Evolutionary conservation across 495 filamentous ascomycete genomes (phyloP).

Genomic region (Mytilinidion resinicola): DNA sequence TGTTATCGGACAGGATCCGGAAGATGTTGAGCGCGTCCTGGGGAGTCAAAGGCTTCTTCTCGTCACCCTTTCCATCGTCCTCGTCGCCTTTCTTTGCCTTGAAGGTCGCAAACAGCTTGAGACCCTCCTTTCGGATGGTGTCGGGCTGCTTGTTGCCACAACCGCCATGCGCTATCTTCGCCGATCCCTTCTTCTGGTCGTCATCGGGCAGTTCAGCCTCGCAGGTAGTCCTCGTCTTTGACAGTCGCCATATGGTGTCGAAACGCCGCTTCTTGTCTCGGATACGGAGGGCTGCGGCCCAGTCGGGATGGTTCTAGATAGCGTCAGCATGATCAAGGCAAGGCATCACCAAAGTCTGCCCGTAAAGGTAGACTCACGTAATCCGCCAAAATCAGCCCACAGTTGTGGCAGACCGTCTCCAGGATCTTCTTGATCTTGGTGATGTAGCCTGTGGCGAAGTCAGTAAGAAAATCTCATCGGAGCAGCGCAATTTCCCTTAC

Average conservation of each 20-base stretch:
- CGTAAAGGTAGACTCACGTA: slow-evolving; percentile 73
- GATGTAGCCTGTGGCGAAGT: slow-evolving; percentile 65
- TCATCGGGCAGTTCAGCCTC: slow-evolving; percentile 63
- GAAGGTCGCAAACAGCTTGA: slow-evolving; percentile 76
- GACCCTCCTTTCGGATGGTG: slow-evolving; percentile 70
- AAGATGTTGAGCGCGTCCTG: slow-evolving; percentile 79
- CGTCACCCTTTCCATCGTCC: slow-evolving; percentile 56
- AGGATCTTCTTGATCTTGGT: slow-evolving; percentile 97
- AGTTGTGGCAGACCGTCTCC: slow-evolving; percentile 97
- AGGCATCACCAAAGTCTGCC: slow-evolving; percentile 37
- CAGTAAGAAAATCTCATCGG: slow-evolving; percentile 23
- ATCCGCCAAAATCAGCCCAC: slow-evolving; percentile 89
- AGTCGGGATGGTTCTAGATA: slow-evolving; percentile 71
- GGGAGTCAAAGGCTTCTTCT: slow-evolving; percentile 81
- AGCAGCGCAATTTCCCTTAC: slow-evolving; percentile 31
- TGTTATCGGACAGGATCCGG: slow-evolving; percentile 68
- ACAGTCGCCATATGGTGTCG: slow-evolving; percentile 77
- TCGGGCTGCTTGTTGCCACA: slow-evolving; percentile 88
- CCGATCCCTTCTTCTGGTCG: slow-evolving; percentile 44
- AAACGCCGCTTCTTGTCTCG: slow-evolving; percentile 92
- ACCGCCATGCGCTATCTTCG: slow-evolving; percentile 62
- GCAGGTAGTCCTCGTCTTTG: slow-evolving; percentile 79
- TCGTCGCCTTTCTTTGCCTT: slow-evolving; percentile 71
- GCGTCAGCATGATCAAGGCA: slow-evolving; percentile 54
- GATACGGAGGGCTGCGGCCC: slow-evolving; percentile 68